Percentiles rank a stretch among this genome's conserved stretches.
These are phyloP conservation scores for Mucor indicus DNA, from an alignment of 371 early-diverging fungal genomes.

Conservation along the genomic window DNA sequence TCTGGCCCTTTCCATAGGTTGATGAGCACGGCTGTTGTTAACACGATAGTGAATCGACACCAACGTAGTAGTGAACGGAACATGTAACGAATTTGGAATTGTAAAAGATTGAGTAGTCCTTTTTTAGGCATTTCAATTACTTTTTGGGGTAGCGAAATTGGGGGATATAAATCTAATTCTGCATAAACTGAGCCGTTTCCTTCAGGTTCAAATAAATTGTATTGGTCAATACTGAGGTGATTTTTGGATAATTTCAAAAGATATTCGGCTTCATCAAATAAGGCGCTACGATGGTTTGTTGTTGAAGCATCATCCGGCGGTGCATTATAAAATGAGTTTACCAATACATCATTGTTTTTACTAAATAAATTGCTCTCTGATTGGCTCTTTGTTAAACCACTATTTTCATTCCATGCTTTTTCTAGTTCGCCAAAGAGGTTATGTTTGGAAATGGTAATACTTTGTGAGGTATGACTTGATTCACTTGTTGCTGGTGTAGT, in stretches of 20 bases:
- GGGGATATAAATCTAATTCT: constrained; percentile 20
- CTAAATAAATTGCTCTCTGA: background rate
- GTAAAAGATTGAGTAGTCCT: constrained; percentile 13
- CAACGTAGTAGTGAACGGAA: constrained; percentile 48
- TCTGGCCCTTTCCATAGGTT: constrained; percentile 61
- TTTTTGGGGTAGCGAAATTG: background rate
- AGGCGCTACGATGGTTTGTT: constrained; percentile 16
- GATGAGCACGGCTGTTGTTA: constrained; percentile 50
- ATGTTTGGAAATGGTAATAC: too few relatives aligned
- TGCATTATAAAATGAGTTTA: constrained; percentile 30
- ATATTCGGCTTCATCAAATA: constrained; percentile 21
- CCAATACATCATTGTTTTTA: constrained; percentile 21
- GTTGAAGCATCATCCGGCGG: constrained; percentile 31
- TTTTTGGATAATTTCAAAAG: constrained; percentile 4
- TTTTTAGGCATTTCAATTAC: constrained; percentile 1
- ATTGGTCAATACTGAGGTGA: background rate
- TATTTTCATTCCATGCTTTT: constrained; percentile 9
- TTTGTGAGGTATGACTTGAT: too few relatives aligned
- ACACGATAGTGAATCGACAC: constrained; percentile 53
- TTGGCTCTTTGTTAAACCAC: background rate
- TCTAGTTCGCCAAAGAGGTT: constrained; percentile 24
- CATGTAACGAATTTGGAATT: constrained; percentile 26
- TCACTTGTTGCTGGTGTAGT: constrained; percentile 3
- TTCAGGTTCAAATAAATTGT: constrained; percentile 18
- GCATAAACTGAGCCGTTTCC: constrained; percentile 5